A percentile compares a stretch with the other conserved stretches of the same genome.
Evolutionary conservation across 139 green algal species (phyloP).

Genomic region (Tetradesmus obliquus): DNA sequence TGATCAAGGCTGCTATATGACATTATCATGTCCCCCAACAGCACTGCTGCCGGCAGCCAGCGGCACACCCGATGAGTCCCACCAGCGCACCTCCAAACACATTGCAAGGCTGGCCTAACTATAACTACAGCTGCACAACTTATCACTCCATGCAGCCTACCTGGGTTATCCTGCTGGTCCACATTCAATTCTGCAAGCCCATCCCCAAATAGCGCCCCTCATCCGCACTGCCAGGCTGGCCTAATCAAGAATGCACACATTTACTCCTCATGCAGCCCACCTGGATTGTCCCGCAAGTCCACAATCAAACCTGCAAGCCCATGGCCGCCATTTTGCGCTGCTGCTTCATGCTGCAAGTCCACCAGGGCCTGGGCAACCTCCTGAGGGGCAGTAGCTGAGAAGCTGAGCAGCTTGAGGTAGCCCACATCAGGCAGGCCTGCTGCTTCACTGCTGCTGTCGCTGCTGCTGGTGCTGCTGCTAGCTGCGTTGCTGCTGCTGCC

Average conservation of each 20-base stretch:
- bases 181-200: neutral
- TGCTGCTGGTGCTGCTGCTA: constrained; percentile 37
- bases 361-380: constrained; percentile 26
- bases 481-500: constrained; percentile 44
- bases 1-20: no score
- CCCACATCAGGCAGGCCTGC: neutral
- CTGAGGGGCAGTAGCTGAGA: constrained; percentile 21
- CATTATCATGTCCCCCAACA: no score
- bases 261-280: neutral
- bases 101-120: no score
- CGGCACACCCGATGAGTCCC: no score
- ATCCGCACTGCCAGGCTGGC: no score
- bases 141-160: neutral
- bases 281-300: constrained; percentile 7
- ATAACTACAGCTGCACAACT: no score
- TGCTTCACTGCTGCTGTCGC: constrained; percentile 65
- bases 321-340: neutral
- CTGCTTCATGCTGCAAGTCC: constrained; percentile 57
- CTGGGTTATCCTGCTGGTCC: neutral
- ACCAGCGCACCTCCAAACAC: no score
- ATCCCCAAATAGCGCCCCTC: neutral
- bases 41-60: no score
- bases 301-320: neutral
- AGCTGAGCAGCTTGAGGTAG: constrained; percentile 37
- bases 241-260: no score